Evolutionary conservation across 331 rosid species (phyloP).

Genomic region (Spiraea crenata): DNA sequence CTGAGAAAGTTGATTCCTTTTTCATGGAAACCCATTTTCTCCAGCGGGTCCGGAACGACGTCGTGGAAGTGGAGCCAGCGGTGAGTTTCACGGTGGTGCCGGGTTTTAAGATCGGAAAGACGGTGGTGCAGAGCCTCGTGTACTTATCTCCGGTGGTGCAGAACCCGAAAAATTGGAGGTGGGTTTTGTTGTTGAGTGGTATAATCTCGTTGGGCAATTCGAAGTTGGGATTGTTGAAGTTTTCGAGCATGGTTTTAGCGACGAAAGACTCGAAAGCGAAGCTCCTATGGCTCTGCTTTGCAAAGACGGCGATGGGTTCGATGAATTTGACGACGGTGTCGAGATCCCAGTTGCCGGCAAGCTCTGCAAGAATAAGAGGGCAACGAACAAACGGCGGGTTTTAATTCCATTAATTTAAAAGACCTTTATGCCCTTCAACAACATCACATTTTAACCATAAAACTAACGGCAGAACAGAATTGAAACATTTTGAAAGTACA

Average conservation of each 20-base stretch:
- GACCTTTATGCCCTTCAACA: too few species aligned
- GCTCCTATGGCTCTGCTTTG: slow-evolving; percentile 45
- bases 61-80: slow-evolving; percentile 30
- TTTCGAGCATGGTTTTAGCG: slow-evolving; percentile 68
- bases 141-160: slow-evolving; percentile 61
- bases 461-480: too few species aligned
- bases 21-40: slow-evolving; percentile 39
- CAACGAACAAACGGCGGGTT: too few species aligned
- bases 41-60: slow-evolving; percentile 31
- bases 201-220: slow-evolving; percentile 21
- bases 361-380: too few species aligned
- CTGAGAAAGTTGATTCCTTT: slow-evolving; percentile 44
- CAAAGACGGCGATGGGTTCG: slow-evolving; percentile 55
- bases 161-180: slow-evolving; percentile 44
- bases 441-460: too few species aligned
- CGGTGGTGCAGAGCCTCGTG: slow-evolving; percentile 78
- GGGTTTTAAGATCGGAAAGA: slow-evolving; percentile 73
- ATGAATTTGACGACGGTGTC: slow-evolving; percentile 60
- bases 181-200: neutral
- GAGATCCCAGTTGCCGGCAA: slow-evolving; percentile 84
- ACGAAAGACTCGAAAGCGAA: slow-evolving; percentile 79
- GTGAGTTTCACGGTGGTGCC: slow-evolving; percentile 91
- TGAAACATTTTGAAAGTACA: too few species aligned
- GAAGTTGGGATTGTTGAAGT: slow-evolving; percentile 59
- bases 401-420: too few species aligned